Base-by-base conservation (phyloP, 768 basidiomycete genomes). In the Lactarius sanguifluus region DNA sequence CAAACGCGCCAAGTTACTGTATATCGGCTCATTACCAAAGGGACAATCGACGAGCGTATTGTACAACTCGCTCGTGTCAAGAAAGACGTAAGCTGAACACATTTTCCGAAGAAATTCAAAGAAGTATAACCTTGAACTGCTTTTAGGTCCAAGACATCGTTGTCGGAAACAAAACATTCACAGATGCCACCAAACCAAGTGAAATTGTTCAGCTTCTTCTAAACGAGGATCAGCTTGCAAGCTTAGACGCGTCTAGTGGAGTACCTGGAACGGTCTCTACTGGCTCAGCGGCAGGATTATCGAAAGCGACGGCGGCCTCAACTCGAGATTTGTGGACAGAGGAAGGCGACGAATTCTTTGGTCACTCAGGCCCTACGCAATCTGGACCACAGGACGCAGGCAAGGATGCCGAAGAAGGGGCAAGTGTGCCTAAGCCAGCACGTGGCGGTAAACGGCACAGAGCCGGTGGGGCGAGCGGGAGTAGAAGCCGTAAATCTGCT, bases 1-100 rank as follows among this genome's bases (percentile, higher is more conserved):
- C 96, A 98, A 77, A 98, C 95, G 7, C 90, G 94, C 56, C 96
- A 98, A 79, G 96, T 98, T 64, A 98, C 95, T 2, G 95, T 98
- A 10, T 98, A 97, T 76, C 89, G 96, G 20, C 80, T 98, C 58
- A 94, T 97, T 73, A 97, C 95, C 3, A 90, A 84, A 77, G 94
- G 93, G 15, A 96, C 94, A 1, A 95, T 96, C 71, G 94, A 99
- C 74, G 96, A 99, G 77, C 92, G 97, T 3, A 99, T 99, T 71
- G 86, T 99, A 25, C 93, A 96, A 77, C 82, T 99, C 61, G 96
- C 97, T 5, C 86, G 96, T 57, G 94, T 95, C 65, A 97, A 97
- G 81, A 97, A 97, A 86, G 95, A 97, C 74, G 95, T 93, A 72
- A 73, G 86, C 77, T 13, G 9, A 9, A 52, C 16, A 36, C 45